A percentile compares a stretch with the other conserved stretches of the same genome.
These are phyloP conservation scores for Neurospora sp. DNA, from an alignment of 2,329 filamentous ascomycete species.

Conservation along the genomic window DNA sequence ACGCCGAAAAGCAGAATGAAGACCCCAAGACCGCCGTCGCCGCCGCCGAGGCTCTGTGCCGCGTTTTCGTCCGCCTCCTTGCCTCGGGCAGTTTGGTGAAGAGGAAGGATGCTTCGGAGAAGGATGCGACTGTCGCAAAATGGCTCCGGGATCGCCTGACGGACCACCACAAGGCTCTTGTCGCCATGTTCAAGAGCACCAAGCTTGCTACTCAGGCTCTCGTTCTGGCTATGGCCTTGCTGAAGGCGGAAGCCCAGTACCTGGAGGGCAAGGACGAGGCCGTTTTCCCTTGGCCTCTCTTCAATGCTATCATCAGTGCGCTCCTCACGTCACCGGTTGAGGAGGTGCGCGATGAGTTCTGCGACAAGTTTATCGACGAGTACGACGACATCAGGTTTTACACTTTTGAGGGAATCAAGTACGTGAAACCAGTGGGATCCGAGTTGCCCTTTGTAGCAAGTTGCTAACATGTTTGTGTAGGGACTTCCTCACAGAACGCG, in stretches of 20 bases:
- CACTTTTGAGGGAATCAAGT: constrained; percentile 67
- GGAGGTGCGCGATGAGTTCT: constrained; percentile 60
- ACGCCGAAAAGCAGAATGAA: constrained; percentile 39
- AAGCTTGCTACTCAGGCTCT: constrained; percentile 60
- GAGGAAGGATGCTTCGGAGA: constrained; percentile 56
- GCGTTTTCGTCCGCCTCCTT: constrained; percentile 75
- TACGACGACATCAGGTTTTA: constrained; percentile 81
- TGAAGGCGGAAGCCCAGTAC: constrained; percentile 67
- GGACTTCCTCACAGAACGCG: constrained; percentile 22
- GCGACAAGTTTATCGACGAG: constrained; percentile 66
- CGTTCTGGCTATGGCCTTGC: constrained; percentile 69
- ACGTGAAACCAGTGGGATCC: constrained; percentile 22
- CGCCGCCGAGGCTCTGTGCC: constrained; percentile 71
- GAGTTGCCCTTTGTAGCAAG: constrained; percentile 18
- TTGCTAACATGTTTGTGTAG: constrained; percentile 16
- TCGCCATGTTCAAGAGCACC: constrained; percentile 50
- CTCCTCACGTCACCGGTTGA: constrained; percentile 51
- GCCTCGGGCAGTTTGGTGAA: constrained; percentile 60
- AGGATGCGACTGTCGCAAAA: constrained; percentile 61
- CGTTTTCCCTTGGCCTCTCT: constrained; percentile 58
- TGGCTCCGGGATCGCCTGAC: constrained; percentile 70
- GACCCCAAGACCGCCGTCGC: constrained; percentile 49
- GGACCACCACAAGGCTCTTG: constrained; percentile 57
- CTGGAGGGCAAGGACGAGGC: constrained; percentile 51
- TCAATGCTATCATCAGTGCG: constrained; percentile 53